Base-by-base conservation (phyloP, 1,284 basidiomycete species). In the Coniferiporia sulphurascens region DNA sequence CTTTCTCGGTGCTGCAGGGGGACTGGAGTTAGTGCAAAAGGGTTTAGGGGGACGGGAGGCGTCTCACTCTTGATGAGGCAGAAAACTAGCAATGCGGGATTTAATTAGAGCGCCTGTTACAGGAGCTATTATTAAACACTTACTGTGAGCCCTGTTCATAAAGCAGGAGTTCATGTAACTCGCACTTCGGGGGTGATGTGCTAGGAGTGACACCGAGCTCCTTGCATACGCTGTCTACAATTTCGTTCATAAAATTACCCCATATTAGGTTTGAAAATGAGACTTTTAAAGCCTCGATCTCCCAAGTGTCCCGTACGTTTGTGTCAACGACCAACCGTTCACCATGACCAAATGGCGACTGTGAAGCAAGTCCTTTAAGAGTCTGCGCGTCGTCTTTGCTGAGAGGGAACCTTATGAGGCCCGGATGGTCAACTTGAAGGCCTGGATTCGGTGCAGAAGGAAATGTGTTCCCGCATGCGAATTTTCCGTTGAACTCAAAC, bases 111-210 rank as follows among this genome's bases (percentile, higher is more conserved):
- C 10, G 13, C 10, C 9, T 21, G 22, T n/a, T 4, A 35, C 41
- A 10, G 48, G 46, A 59, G 21, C 32, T 27, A 8, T 46, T 41
- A 3, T 50, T 41, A 27, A 22, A 17, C 41, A 22, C 77, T 61
- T 56, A 79, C 78, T 76, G 75, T 9, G 76, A 78, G 7, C 78
- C 78, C 2, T 69, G 68, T 62, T 79, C 75, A 52, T 79, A 78
- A 1, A 81, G 64, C 1, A 80, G 65, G 2, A 81, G 65, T 61
- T 79, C 80, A 64, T 79, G 75, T 8, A 78, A 62, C 58, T 79
- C 73, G 58, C 69, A 73, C n/a, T 67, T 69, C 4, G 73, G 71
- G 2, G 66, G 54, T 38, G 65, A 63, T 2, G 60, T 55, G n/a
- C 62, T 55, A 19, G 63, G 41, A 7, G 62, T 57, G 9, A 75